Base-by-base conservation (phyloP, 2,329 filamentous ascomycete genomes). In the Ophiostoma sp. region DNA sequence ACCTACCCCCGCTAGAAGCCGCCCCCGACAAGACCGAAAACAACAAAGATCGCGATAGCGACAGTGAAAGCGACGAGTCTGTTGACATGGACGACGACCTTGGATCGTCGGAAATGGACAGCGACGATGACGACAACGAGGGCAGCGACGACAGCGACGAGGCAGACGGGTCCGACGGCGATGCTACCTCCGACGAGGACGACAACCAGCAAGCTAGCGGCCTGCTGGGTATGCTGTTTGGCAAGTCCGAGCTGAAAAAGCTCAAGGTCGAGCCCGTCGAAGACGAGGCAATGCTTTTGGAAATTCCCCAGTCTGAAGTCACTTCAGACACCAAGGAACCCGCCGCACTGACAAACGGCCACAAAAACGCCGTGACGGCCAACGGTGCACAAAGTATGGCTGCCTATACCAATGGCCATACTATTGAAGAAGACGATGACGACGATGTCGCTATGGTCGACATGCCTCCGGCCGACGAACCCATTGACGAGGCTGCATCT, bases 71-170 rank as follows among this genome's bases (percentile, higher is more conserved):
- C 60, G 87, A 89, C 71, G 87, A 89, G 74, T 89, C 87, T 1
- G 79, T 89, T 36, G 86, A 88, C 73, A 89, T 89, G 87, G 87
- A 89, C 71, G 86, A 89, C 69, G 86, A 89, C 68, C 77, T 87
- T 72, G 85, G 84, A 2, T 86, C 85, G 3, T 85, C 82, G 41
- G 85, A 88, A 62, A 79, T 81, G 74, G 80, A 82, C 18, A 81
- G 79, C 63, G 79, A 78, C 44, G 80, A 78, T 5, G 79, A 79
- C 1, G 78, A 77, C 3, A 80, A 78, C 5, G 79, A 79, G 1
- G 78, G 77, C 3, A 76, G 81, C 78, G 66, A 64, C 52, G 79
- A 79, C 1, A 78, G 77, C 4, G 82, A 81, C 16, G 75, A 80
- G 16, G 78, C 78, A 12, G 80, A 80, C n/a, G 80, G 79, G 3